Evolutionary conservation across 352 stramenopile genomes (phyloP).

Genomic region (Pythium brachiatum): DNA sequence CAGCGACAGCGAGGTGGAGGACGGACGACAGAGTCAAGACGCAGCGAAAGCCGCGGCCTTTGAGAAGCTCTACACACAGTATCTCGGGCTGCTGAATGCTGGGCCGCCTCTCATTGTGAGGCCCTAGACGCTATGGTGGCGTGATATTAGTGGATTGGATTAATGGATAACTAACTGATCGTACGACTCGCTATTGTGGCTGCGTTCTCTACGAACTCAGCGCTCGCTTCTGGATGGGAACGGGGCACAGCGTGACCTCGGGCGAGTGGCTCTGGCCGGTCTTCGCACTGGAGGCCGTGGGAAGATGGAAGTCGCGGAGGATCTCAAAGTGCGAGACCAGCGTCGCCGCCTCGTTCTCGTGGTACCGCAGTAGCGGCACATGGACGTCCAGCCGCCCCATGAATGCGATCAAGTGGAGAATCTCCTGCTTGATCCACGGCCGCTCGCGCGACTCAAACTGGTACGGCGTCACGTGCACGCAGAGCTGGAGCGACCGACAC

Average conservation of each 20-base stretch:
- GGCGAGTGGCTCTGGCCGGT: conserved; percentile 13
- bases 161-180: no score
- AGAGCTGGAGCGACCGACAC: conserved; percentile 42
- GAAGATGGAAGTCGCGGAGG: conserved; percentile 14
- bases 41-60: conserved; percentile 29
- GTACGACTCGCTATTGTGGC: no score
- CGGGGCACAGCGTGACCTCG: conserved; percentile 12
- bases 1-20: not conserved
- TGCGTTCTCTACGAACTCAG: not conserved
- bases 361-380: conserved; percentile 13
- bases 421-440: conserved; percentile 55
- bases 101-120: not conserved
- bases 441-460: conserved; percentile 44
- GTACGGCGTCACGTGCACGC: conserved; percentile 68
- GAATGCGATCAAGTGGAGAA: conserved; percentile 13
- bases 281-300: not conserved
- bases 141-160: no score
- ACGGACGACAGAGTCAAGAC: not conserved
- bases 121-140: not conserved
- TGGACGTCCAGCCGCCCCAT: conserved; percentile 4
- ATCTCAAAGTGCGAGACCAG: conserved; percentile 17
- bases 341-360: conserved; percentile 5
- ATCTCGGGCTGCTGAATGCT: conserved; percentile 41
- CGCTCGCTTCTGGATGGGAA: conserved; percentile 12
- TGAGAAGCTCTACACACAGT: conserved; percentile 38